Percentiles rank a stretch among this genome's conserved stretches.
Conservation (phyloP, 371 early-diverging fungal species). For the Mortierella sp. region DNA sequence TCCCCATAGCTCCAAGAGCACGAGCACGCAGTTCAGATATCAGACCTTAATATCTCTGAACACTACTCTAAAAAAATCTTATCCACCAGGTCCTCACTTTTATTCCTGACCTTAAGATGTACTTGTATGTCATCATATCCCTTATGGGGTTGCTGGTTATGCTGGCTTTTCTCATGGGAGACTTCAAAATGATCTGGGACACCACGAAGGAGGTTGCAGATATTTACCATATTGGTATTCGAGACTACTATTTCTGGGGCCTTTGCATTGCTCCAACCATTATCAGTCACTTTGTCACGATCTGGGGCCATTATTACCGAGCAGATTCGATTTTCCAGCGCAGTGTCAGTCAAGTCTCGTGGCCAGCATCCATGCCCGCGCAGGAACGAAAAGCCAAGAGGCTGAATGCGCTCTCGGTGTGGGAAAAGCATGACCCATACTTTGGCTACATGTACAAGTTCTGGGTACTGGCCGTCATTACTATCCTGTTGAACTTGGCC, state of each 20-base stretch:
- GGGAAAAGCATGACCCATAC: conserved; percentile 11
- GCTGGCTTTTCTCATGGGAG: conserved; percentile 2
- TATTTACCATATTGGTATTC: conserved; percentile 6
- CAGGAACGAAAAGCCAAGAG: not conserved
- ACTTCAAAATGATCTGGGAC: conserved; percentile 8
- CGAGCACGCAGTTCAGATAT: not conserved
- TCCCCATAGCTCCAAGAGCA: not conserved
- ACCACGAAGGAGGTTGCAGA: not conserved
- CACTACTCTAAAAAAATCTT: not conserved
- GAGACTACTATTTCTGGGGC: conserved; percentile 20
- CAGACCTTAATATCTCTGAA: not conserved
- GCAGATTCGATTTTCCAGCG: conserved; percentile 17
- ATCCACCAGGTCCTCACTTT: not conserved
- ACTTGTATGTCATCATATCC: not conserved
- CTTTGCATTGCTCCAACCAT: conserved; percentile 6
- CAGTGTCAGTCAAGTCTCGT: conserved; percentile 12
- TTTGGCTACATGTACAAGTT: conserved; percentile 17
- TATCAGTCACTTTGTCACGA: conserved; percentile 14
- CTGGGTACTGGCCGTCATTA: conserved; percentile 9
- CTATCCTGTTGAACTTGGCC: conserved; percentile 8
- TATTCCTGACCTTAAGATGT: not conserved
- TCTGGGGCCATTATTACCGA: conserved; percentile 34
- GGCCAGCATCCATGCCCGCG: not conserved
- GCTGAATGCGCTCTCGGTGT: conserved; percentile 6
- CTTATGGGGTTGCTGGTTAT: conserved; percentile 5